These are phyloP conservation scores for Arachis stenosperma DNA, from an alignment of 306 rosid genomes.

Conservation along the genomic window DNA sequence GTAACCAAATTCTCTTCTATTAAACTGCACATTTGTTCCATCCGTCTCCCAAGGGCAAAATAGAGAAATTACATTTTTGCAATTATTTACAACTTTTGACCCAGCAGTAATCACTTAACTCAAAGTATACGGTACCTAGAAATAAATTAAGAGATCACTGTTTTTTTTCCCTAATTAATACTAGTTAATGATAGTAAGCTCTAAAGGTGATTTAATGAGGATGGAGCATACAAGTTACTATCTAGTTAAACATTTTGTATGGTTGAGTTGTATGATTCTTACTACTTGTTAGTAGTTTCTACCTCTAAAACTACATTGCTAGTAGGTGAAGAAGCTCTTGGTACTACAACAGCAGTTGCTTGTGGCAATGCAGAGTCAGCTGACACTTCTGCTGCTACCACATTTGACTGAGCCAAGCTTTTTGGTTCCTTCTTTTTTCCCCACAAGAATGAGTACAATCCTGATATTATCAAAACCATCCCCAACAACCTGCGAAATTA, in stretches of 20 bases:
- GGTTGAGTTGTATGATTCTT: not conserved
- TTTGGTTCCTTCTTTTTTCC: constrained; percentile 52
- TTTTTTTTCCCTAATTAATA: no score
- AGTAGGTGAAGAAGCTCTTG: constrained; percentile 33
- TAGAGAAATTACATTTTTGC: no score
- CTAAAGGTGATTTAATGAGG: not conserved
- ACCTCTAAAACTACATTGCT: not conserved
- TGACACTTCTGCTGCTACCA: constrained; percentile 26
- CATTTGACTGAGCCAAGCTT: constrained; percentile 5
- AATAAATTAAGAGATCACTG: not conserved
- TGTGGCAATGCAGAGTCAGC: constrained; percentile 22
- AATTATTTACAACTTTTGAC: no score
- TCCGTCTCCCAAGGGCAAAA: no score
- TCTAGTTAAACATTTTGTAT: not conserved
- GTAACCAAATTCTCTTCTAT: no score
- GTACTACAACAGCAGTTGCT: constrained; percentile 38
- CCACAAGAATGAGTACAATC: constrained; percentile 68
- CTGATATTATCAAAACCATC: constrained; percentile 54
- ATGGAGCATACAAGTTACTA: not conserved
- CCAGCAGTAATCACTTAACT: no score
- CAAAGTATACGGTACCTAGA: not conserved
- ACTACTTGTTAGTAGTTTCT: not conserved
- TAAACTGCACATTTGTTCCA: no score
- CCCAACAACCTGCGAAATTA: constrained; percentile 58
- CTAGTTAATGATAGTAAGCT: not conserved